Evolutionary conservation across 2,329 filamentous ascomycete genomes (phyloP).

Genomic region (Trichoderma atrobrunneum): DNA sequence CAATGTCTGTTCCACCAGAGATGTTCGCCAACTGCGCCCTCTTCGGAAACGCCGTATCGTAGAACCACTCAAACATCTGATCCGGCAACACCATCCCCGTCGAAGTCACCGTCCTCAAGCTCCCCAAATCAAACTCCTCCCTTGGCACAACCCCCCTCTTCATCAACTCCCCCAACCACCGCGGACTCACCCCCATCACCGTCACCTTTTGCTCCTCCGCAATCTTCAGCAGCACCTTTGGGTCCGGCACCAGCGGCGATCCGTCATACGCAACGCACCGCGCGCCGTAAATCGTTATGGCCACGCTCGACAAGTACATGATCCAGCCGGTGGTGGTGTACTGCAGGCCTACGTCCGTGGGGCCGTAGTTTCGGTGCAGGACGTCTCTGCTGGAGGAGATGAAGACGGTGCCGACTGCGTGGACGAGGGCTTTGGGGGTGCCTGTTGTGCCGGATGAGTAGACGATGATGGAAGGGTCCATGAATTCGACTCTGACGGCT

Average conservation of each 20-base stretch:
- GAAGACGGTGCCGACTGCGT: conserved; percentile 65
- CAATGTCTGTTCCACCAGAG: conserved; percentile 74
- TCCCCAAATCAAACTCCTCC: conserved; percentile 59
- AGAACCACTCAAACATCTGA: conserved; percentile 74
- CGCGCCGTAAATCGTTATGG: conserved; percentile 57
- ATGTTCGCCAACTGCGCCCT: conserved; percentile 69
- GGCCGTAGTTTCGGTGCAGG: conserved; percentile 4
- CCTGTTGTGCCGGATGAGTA: conserved; percentile 83
- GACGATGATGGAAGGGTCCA: conserved; percentile 73
- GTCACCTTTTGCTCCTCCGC: conserved; percentile 64
- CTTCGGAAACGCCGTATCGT: conserved; percentile 67
- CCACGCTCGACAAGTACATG: conserved; percentile 71
- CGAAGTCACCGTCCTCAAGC: conserved; percentile 60
- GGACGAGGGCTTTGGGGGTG: conserved; percentile 81
- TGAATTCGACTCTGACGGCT: conserved; percentile 63
- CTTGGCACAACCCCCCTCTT: conserved; percentile 62
- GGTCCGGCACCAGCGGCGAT: conserved; percentile 71
- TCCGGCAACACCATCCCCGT: conserved; percentile 83
- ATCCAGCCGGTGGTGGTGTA: conserved; percentile 79
- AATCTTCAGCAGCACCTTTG: conserved; percentile 60
- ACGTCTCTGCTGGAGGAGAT: conserved; percentile 46
- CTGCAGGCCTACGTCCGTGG: conserved; percentile 47
- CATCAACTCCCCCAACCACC: conserved; percentile 72
- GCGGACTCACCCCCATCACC: conserved; percentile 70
- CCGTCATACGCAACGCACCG: conserved; percentile 76